A percentile compares a stretch with the other conserved stretches of the same genome.
Conservation (phyloP, 2,329 filamentous ascomycete species). For the Sclerotinia nivalis region DNA sequence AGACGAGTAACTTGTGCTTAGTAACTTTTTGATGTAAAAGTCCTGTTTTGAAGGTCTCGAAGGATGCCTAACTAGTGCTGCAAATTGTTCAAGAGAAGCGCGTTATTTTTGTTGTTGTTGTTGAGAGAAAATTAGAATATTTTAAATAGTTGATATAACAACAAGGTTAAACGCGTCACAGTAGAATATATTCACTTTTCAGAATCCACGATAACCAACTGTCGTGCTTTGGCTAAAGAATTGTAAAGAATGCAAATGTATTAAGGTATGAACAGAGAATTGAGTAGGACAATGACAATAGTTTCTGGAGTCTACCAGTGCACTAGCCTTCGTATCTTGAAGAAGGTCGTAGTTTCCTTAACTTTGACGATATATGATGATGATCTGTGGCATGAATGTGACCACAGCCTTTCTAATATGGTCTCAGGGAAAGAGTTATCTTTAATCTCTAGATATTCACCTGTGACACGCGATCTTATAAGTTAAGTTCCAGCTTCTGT, state of each 20-base stretch:
- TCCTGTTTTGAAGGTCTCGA: not conserved
- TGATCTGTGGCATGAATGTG: not conserved
- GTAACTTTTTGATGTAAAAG: not conserved
- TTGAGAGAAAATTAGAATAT: not conserved
- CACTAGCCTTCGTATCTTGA: not conserved
- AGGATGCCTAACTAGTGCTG: not conserved
- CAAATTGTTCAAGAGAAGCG: not conserved
- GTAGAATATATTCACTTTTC: not conserved
- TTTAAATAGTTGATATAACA: not conserved
- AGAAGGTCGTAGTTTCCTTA: not conserved
- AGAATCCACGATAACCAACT: not conserved
- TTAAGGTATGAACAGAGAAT: too few relatives aligned
- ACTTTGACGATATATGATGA: not conserved
- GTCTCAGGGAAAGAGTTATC: too few relatives aligned
- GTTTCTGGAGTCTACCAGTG: too few relatives aligned
- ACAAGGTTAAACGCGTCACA: not conserved
- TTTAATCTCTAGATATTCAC: not conserved
- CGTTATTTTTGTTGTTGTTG: not conserved
- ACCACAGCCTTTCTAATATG: not conserved
- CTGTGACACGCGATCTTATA: fast-evolving
- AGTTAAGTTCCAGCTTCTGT: too few relatives aligned
- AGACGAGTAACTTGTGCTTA: not conserved
- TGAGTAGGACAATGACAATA: not conserved
- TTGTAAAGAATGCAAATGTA: not conserved
- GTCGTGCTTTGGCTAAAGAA: not conserved